These are phyloP conservation scores for Oehlia diaphana DNA, from an alignment of 192 early-diverging fungal genomes.

Conservation along the genomic window DNA sequence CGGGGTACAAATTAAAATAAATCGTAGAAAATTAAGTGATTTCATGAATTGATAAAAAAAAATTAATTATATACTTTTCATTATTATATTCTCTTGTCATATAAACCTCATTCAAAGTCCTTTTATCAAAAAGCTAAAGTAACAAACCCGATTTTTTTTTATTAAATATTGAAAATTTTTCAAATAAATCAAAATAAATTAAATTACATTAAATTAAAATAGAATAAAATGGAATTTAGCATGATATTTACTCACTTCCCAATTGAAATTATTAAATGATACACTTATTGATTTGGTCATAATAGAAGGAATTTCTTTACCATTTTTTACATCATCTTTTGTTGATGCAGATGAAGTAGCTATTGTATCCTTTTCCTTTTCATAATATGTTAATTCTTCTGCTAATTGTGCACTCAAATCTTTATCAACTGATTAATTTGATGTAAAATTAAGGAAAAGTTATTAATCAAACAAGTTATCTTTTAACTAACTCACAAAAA, in stretches of 20 bases:
- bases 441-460: background rate
- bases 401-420: background rate
- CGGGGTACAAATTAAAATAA: background rate
- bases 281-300: background rate
- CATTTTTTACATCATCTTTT: background rate
- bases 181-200: too few species aligned
- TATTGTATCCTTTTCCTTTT: background rate
- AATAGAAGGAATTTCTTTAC: background rate
- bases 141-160: background rate
- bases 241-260: background rate
- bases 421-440: background rate
- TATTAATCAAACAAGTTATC: background rate
- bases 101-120: background rate
- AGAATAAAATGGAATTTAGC: background rate
- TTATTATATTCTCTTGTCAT: background rate
- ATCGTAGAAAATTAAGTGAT: too few species aligned
- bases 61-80: background rate
- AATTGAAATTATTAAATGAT: background rate
- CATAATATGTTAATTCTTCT: background rate
- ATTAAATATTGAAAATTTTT: background rate
- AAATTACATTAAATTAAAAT: too few species aligned
- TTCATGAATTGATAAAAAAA: too few species aligned
- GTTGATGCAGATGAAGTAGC: background rate
- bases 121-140: background rate
- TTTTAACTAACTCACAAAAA: background rate